phyloP scores from a whole-genome alignment of 108 stramenopile genomes.

The Stephanodiscus triporus region DNA sequence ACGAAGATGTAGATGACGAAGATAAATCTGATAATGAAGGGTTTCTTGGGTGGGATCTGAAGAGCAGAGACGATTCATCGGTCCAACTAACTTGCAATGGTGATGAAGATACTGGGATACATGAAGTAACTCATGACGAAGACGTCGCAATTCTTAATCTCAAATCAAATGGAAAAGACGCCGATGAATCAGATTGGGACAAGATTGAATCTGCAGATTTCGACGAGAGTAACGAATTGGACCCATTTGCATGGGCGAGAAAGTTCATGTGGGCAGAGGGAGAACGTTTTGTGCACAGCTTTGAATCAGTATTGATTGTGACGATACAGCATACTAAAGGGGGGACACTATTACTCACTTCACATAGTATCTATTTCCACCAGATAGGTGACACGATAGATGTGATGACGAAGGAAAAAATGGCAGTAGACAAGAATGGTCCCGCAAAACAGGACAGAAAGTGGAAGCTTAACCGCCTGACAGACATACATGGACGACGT shows the following conservation, averaged over 20 bases:
- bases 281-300: slow-evolving; percentile 70
- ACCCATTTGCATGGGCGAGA: slow-evolving; percentile 78
- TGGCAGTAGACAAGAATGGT: slow-evolving; percentile 24
- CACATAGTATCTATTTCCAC: slow-evolving; percentile 82
- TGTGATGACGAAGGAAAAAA: slow-evolving; percentile 73
- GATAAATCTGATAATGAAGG: slow-evolving; percentile 40
- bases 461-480: slow-evolving; percentile 77
- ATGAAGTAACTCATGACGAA: slow-evolving; percentile 5
- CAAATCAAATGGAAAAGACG: slow-evolving; percentile 25
- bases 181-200: slow-evolving; percentile 44
- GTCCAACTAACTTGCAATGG: slow-evolving; percentile 4
- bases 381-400: slow-evolving; percentile 62
- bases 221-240: slow-evolving; percentile 35
- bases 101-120: background rate
- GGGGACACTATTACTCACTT: slow-evolving; percentile 76
- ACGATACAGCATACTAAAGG: slow-evolving; percentile 58
- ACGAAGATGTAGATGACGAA: slow-evolving; percentile 61
- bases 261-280: slow-evolving; percentile 76
- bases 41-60: slow-evolving; percentile 46
- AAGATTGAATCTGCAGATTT: slow-evolving; percentile 51
- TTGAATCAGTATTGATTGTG: slow-evolving; percentile 73
- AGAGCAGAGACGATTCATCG: slow-evolving; percentile 7
- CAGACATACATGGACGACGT: slow-evolving; percentile 86
- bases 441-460: slow-evolving; percentile 44
- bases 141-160: slow-evolving; percentile 13